Conservation (phyloP, 495 filamentous ascomycete genomes). For the Neurospora tetraspora region DNA sequence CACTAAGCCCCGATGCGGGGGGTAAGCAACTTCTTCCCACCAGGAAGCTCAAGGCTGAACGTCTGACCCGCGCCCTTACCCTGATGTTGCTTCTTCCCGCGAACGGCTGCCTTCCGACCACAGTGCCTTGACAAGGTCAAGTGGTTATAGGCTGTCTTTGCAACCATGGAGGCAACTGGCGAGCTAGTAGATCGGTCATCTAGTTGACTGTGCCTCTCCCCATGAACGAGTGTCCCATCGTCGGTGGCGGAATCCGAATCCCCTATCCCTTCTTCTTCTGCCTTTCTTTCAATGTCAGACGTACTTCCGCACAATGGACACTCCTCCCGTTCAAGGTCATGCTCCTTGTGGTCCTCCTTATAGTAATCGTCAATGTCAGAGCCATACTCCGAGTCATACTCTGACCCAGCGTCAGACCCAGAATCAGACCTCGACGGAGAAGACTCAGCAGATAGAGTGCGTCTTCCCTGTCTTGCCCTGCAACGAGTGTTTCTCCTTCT, state of each 20-base stretch:
- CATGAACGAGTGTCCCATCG: background rate
- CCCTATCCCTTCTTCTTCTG: background rate
- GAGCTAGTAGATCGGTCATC: background rate
- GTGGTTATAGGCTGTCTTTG: background rate
- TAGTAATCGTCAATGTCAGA: background rate
- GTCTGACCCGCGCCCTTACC: background rate
- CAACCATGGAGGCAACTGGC: background rate
- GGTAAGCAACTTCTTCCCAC: background rate
- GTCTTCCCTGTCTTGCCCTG: slow-evolving; percentile 87
- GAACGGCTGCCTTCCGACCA: background rate
- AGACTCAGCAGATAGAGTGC: slow-evolving; percentile 59
- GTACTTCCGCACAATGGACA: background rate
- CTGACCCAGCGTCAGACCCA: background rate
- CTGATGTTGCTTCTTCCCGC: background rate
- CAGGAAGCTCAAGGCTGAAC: background rate
- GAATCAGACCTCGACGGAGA: background rate
- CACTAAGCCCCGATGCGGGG: background rate
- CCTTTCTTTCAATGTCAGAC: background rate
- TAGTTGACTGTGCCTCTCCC: background rate
- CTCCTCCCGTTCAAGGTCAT: background rate
- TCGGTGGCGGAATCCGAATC: background rate
- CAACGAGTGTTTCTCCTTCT: slow-evolving; percentile 70
- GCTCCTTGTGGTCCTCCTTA: background rate
- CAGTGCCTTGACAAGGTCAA: background rate
- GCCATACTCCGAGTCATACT: background rate